phyloP scores from a whole-genome alignment of 2,329 filamentous ascomycete genomes.

The Microcyclosporella mali region DNA sequence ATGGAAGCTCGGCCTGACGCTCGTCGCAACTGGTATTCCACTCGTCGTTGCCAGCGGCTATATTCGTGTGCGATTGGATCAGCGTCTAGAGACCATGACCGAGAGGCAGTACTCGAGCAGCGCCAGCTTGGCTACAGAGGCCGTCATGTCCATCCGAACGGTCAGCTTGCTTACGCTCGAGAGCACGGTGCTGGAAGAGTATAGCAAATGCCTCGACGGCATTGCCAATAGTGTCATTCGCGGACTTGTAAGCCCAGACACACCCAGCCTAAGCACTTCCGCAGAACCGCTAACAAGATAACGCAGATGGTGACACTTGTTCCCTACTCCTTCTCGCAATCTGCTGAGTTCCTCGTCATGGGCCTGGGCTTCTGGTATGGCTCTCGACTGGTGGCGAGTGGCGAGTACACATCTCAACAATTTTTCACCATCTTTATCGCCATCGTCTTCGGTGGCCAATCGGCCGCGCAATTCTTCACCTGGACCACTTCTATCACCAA shows the following conservation, averaged over 20 bases:
- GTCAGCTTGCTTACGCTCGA: slow-evolving; percentile 24
- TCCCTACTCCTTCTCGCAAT: slow-evolving; percentile 28
- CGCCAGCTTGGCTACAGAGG: slow-evolving; percentile 29
- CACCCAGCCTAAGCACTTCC: no score
- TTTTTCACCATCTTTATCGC: slow-evolving; percentile 59
- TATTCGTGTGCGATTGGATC: slow-evolving; percentile 27
- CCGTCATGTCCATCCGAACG: slow-evolving; percentile 27
- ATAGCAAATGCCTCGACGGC: slow-evolving; percentile 16
- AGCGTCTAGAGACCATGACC: slow-evolving; percentile 24
- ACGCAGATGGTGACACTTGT: slow-evolving; percentile 15
- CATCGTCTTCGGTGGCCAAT: slow-evolving; percentile 57
- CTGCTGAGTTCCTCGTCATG: slow-evolving; percentile 27
- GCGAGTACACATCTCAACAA: slow-evolving; percentile 31
- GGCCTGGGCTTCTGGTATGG: slow-evolving; percentile 33
- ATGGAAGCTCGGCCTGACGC: slow-evolving; percentile 31
- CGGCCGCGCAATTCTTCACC: slow-evolving; percentile 60
- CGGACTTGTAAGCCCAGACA: no score
- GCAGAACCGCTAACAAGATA: slow-evolving; percentile 2
- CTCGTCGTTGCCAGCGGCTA: slow-evolving; percentile 29
- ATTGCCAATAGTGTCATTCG: slow-evolving; percentile 16
- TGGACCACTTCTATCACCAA: slow-evolving; percentile 43
- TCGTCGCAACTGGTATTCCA: slow-evolving; percentile 26
- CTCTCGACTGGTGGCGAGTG: slow-evolving; percentile 23
- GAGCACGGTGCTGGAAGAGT: slow-evolving; percentile 10
- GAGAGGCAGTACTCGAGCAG: slow-evolving; percentile 25